Percentiles rank a stretch among this genome's conserved stretches.
Evolutionary conservation across 2,329 filamentous ascomycete species (phyloP).

Genomic region (Neopestalotiopsis clavispora): DNA sequence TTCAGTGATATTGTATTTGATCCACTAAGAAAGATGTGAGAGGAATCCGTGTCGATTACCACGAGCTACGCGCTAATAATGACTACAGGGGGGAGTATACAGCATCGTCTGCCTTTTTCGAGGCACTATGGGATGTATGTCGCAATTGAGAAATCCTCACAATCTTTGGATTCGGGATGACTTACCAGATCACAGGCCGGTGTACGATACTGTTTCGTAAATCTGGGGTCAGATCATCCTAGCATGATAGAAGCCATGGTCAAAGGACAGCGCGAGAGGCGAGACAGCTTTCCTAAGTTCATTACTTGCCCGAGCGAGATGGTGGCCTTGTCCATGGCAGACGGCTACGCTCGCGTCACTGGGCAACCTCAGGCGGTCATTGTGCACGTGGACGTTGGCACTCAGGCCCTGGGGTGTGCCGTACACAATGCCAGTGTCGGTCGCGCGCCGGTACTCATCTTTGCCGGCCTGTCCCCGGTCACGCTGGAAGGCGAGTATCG

Average conservation of each 20-base stretch:
- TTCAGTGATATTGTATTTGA: not conserved
- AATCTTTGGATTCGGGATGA: not conserved
- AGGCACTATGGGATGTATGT: conserved; percentile 37
- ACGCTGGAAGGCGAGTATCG: conserved; percentile 79
- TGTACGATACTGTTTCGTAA: conserved; percentile 56
- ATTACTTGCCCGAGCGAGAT: conserved; percentile 87
- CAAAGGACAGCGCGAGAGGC: conserved; percentile 72
- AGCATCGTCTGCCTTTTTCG: conserved; percentile 72
- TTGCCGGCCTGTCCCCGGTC: conserved; percentile 78
- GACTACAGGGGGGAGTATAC: conserved; percentile 53
- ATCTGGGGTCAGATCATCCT: conserved; percentile 74
- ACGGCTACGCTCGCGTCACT: conserved; percentile 77
- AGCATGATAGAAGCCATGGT: conserved; percentile 82
- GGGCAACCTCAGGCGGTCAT: conserved; percentile 78
- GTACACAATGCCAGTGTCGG: conserved; percentile 81
- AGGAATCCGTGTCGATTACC: not conserved
- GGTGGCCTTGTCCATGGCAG: conserved; percentile 85
- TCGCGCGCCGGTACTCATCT: conserved; percentile 76
- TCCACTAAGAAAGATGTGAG: not conserved
- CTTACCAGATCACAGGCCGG: conserved; percentile 29
- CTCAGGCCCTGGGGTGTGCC: conserved; percentile 76
- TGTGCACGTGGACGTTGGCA: conserved; percentile 82
- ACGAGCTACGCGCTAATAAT: not conserved
- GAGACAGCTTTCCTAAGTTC: conserved; percentile 69
- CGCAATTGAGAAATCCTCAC: not conserved